phyloP scores from a whole-genome alignment of 176 grass and related monocot species.

The Carex scoparia region DNA sequence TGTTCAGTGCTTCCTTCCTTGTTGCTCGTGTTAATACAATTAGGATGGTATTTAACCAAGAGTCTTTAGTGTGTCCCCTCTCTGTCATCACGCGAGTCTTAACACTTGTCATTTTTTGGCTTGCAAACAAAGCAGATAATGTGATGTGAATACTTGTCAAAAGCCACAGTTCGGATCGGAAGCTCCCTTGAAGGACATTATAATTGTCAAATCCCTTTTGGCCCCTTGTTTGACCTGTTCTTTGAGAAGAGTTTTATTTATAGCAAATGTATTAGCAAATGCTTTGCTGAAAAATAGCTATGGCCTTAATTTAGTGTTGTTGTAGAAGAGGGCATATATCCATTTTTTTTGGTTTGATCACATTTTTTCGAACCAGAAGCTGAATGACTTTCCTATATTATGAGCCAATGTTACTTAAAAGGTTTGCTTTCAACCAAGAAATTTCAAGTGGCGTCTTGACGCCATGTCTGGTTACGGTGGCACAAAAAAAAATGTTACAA shows the following conservation, averaged over 20 bases:
- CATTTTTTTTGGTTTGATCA: background rate
- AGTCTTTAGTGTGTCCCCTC: background rate
- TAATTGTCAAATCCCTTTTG: background rate
- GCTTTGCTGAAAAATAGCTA: background rate
- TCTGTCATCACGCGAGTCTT: background rate
- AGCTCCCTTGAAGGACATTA: background rate
- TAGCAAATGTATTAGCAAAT: background rate
- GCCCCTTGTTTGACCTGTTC: background rate
- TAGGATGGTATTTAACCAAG: background rate
- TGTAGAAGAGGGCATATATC: background rate
- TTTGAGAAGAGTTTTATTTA: background rate
- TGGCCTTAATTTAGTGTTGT: background rate
- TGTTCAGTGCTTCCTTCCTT: background rate
- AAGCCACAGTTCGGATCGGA: background rate
- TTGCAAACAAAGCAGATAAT: conserved; percentile 5
- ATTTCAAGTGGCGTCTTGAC: background rate
- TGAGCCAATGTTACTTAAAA: background rate
- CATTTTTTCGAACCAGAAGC: background rate
- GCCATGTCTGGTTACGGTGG: background rate
- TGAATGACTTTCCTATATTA: background rate
- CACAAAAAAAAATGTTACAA: background rate
- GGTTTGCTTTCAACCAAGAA: background rate
- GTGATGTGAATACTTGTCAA: background rate
- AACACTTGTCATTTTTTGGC: background rate
- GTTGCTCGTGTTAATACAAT: background rate